These are phyloP conservation scores for Tulasnella sp. DNA, from an alignment of 768 basidiomycete species.

Conservation along the genomic window DNA sequence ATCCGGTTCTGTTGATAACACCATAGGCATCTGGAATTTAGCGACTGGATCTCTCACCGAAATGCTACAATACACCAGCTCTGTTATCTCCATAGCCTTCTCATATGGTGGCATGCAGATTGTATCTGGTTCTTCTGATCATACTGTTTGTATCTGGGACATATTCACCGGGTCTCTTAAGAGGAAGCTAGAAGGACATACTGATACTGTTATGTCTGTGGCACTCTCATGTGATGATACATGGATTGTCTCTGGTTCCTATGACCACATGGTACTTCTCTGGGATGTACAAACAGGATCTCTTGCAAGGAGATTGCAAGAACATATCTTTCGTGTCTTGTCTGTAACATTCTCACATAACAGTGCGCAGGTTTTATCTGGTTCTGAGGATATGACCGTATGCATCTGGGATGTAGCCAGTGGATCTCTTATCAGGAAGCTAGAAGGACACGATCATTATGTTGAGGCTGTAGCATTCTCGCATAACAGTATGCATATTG, in stretches of 20 bases:
- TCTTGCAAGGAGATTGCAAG: no score
- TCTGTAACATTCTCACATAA: conserved; percentile 11
- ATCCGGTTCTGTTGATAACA: conserved; percentile 5
- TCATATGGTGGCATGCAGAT: not conserved
- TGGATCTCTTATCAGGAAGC: not conserved
- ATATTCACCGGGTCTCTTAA: not conserved
- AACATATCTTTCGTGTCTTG: not conserved
- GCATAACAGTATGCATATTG: not conserved
- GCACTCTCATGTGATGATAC: conserved; percentile 11
- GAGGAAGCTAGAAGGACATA: conserved; percentile 4
- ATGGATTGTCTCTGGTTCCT: conserved; percentile 5
- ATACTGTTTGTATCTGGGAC: conserved; percentile 7
- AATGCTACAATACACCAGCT: not conserved
- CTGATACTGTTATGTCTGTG: not conserved
- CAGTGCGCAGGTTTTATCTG: not conserved
- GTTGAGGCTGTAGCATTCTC: conserved; percentile 11
- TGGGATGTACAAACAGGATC: conserved; percentile 15
- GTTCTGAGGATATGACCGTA: conserved; percentile 4
- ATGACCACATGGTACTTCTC: conserved; percentile 5
- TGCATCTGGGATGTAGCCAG: conserved; percentile 3
- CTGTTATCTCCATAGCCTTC: conserved; percentile 6
- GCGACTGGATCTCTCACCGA: no score
- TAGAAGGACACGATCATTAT: not conserved
- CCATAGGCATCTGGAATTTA: conserved; percentile 12
- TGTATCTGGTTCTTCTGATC: conserved; percentile 7